Evolutionary conservation across 345 rosid genomes (phyloP), one percentile per base, ranked within the genome.

Genomic region (Salix arbutifolia): DNA sequence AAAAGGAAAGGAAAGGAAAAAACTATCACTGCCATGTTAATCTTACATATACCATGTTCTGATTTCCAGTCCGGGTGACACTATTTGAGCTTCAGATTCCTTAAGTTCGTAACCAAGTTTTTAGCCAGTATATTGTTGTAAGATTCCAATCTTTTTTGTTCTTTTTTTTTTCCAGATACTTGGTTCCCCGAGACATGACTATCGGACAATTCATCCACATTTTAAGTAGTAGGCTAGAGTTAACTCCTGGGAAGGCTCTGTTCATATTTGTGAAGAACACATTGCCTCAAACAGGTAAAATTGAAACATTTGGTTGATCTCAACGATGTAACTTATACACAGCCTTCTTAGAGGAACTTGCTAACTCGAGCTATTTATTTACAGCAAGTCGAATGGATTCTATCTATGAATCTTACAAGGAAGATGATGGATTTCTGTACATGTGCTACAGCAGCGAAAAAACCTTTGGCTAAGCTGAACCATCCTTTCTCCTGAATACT

Each of bases 361-460:
- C 61, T 30, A 19, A 31, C 44, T 19, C 17, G 19, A 14, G 37
- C 33, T 25, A 2, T 25, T 35, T 35, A 8, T 44, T 25, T 62
- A 53, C 78, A 79, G 82, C 82, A 16, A 69, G 53, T 38, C 65
- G 26, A 16, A 69, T 81, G 74, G 76, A 75, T 69, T 40, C 74
- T 14, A 28, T 81, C 10, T 76, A 81, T 37, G 83, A 81, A 38
- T 56, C 71, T n/a, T 35, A 76, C 74, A 76, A 81, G 76, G 83
- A 81, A 6, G 80, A 69, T 1, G 80, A 81, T 52, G 80, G 84
- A 2, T 81, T 76, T 37, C 84, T 81, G 6, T 81, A 81, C 48
- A 67, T 81, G 80, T 72, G 62, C 74, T 77, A 81, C 75, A 69
- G 84, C 65, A 78, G 74, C 18, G 84, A 81, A 78, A 77, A 76